These are phyloP conservation scores for Euphrasia confusa DNA, from an alignment of 257 asterid genomes.

Conservation along the genomic window DNA sequence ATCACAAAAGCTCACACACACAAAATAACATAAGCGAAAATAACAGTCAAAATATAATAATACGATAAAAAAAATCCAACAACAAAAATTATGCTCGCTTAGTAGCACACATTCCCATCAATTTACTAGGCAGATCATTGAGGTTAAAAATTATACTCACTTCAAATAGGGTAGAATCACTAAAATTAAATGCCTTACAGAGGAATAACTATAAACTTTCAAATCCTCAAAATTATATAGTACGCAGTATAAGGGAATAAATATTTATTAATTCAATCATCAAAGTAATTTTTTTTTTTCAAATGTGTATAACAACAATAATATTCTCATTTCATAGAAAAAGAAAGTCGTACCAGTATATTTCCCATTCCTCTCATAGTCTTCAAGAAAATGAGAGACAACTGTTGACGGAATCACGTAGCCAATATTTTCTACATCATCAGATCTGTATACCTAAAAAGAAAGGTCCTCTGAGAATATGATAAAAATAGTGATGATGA, in stretches of 20 bases:
- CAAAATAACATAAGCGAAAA: constrained; percentile 8
- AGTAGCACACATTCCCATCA: constrained; percentile 15
- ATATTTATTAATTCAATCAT: constrained; percentile 3
- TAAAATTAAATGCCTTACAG: no score
- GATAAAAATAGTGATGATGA: constrained; percentile 5
- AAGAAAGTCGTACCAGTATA: constrained; percentile 64
- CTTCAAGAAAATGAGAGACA: constrained; percentile 94
- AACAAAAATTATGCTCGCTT: constrained; percentile 15
- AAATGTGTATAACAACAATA: constrained; percentile 18
- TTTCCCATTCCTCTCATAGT: constrained; percentile 77
- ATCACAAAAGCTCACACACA: constrained; percentile 2
- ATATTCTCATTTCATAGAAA: constrained; percentile 18
- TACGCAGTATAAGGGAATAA: background rate
- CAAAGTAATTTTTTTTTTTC: background rate
- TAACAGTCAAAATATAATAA: constrained; percentile 5
- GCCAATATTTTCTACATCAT: constrained; percentile 90
- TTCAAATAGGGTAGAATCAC: no score
- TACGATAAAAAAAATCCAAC: background rate
- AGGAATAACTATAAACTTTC: background rate
- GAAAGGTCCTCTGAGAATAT: constrained; percentile 39
- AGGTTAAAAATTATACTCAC: background rate
- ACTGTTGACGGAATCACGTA: constrained; percentile 91
- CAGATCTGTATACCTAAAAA: constrained; percentile 93
- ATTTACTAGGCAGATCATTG: background rate
- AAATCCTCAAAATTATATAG: constrained; percentile 7